Evolutionary conservation across 2,329 filamentous ascomycete genomes (phyloP), one percentile per base, ranked within the genome.

Genomic region (Drechslerella dactyloides): DNA sequence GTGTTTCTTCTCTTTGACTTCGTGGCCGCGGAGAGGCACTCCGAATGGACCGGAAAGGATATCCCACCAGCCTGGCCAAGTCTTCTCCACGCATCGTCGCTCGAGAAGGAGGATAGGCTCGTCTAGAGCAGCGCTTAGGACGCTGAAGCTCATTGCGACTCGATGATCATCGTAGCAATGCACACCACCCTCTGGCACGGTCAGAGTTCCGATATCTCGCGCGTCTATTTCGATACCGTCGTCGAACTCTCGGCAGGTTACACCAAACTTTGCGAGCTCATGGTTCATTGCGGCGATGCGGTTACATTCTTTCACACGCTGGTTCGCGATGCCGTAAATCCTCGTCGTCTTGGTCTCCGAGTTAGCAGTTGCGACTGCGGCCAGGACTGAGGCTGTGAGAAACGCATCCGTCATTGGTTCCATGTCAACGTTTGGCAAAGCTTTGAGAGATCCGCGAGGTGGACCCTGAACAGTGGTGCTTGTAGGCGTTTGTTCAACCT

Each of bases 61-160:
- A 79, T 99, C 94, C 94, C 94, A 99, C 91, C 94, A 99, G 8
- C 93, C 94, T 0, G 94, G 94, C 94, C 94, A 99, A 1, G 94
- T 99, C 83, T 99, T 99, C 44, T 90, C 93, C 1, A 91, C 90
- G 78, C 94, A 99, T 77, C 96, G 92, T 70, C 92, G 89, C 79
- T 99, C 94, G 1, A 90, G 85, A 57, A 99, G 87, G 15, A 96
- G 81, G 0, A 91, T 89, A 0, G 90, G 85, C 6, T 85, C 80
- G 0, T 90, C 88, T 0, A 89, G 85, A 30, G 89, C 85, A 17
- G 91, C 82, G 11, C 91, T 87, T 15, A 99, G 83, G 5, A 99
- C 92, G 75, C 92, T 94, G 81, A 99, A 96, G 80, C 93, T 97
- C 92, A 99, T 99, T 23, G 94, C 94, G 11, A 99, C 92, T 70